phyloP scores from a whole-genome alignment of 2,329 filamentous ascomycete species.

The Hymenoscyphus scutula region DNA sequence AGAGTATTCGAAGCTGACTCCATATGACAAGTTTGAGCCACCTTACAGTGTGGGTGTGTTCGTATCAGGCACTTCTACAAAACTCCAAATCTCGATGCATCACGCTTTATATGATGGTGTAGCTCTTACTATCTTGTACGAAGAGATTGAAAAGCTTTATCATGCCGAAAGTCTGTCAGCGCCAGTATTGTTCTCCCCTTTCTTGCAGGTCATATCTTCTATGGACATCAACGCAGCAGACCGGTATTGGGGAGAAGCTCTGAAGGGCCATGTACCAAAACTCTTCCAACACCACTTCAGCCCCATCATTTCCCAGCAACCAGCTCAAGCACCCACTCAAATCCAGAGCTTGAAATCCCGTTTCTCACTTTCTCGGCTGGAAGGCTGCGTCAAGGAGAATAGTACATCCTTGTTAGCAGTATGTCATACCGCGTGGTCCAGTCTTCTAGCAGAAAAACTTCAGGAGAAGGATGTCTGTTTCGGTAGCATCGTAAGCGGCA shows the following conservation, averaged over 20 bases:
- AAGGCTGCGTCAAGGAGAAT: slow-evolving; percentile 49
- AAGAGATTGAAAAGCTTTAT: slow-evolving; percentile 65
- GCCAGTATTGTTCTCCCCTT: slow-evolving; percentile 57
- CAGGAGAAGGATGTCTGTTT: slow-evolving; percentile 71
- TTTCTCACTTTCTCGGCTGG: slow-evolving; percentile 39
- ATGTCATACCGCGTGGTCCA: slow-evolving; percentile 71
- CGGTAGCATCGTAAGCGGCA: slow-evolving; percentile 80
- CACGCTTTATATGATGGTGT: slow-evolving; percentile 87
- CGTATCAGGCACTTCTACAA: slow-evolving; percentile 5
- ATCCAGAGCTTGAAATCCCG: slow-evolving; percentile 18
- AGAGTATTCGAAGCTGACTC: background rate
- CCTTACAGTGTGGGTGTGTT: slow-evolving; percentile 30
- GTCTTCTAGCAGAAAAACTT: slow-evolving; percentile 57
- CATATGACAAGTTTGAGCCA: slow-evolving; percentile 21
- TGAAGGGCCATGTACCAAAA: slow-evolving; percentile 47
- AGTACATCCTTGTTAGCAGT: slow-evolving; percentile 63
- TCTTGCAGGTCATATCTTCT: slow-evolving; percentile 58
- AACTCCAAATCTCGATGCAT: slow-evolving; percentile 48
- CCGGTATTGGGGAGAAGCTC: slow-evolving; percentile 62
- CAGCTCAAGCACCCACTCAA: background rate
- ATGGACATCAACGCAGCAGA: slow-evolving; percentile 50
- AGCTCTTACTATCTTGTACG: slow-evolving; percentile 66
- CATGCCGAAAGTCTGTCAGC: slow-evolving; percentile 45
- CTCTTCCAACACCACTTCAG: slow-evolving; percentile 11
- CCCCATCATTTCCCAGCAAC: slow-evolving; percentile 34